phyloP scores from a whole-genome alignment of 192 early-diverging fungal genomes.

The Glomus cerebriforme region DNA sequence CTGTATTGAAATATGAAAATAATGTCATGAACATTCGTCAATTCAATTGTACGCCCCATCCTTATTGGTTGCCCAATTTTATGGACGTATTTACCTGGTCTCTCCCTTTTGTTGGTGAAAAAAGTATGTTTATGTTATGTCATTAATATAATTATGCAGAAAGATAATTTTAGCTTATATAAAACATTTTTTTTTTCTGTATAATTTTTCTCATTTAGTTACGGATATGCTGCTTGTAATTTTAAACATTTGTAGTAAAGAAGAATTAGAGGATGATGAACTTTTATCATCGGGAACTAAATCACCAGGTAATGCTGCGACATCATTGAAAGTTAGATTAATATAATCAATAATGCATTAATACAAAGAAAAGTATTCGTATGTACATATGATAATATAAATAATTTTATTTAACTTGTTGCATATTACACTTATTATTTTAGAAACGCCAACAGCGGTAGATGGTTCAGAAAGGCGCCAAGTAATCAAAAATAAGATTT shows the following conservation, averaged over 20 bases:
- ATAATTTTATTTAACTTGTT: not conserved
- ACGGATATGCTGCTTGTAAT: conserved; percentile 96
- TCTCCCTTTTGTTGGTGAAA: conserved; percentile 97
- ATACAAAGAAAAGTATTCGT: no score
- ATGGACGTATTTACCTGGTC: conserved; percentile 99
- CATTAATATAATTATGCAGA: not conserved
- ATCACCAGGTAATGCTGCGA: conserved; percentile 27
- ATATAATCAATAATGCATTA: not conserved
- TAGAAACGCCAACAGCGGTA: conserved; percentile 33
- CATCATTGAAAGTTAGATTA: not conserved
- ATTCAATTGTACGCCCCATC: conserved; percentile 91
- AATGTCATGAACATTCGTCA: conserved; percentile 98
- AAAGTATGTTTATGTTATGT: conserved; percentile 59
- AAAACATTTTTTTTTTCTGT: not conserved
- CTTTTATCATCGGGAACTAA: not conserved
- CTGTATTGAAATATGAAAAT: conserved; percentile 97
- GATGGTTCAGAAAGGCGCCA: conserved; percentile 66
- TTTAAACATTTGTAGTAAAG: conserved; percentile 93
- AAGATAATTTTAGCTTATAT: not conserved
- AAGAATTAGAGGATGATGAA: conserved; percentile 79
- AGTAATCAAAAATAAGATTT: conserved; percentile 84
- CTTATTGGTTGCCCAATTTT: conserved; percentile 99
- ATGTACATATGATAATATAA: not conserved
- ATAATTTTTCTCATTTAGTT: conserved; percentile 52
- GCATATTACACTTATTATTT: not conserved